Evolutionary conservation across 2,329 filamentous ascomycete genomes (phyloP).

Genomic region (Penicillium sp.): DNA sequence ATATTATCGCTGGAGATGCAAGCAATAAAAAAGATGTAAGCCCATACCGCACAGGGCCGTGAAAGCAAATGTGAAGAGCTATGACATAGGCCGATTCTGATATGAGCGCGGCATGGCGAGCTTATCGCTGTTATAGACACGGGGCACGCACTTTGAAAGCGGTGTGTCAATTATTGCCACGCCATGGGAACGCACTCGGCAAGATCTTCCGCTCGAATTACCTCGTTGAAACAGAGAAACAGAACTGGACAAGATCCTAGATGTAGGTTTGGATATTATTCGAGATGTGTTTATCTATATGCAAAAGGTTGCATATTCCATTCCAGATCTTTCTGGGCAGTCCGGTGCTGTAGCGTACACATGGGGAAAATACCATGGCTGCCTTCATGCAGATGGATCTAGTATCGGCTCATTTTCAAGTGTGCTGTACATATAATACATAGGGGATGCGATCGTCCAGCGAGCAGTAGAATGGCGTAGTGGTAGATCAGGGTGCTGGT

Average conservation of each 20-base stretch:
- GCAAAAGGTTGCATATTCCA: background rate
- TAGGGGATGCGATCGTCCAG: conserved; percentile 19
- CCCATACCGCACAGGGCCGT: conserved; percentile 17
- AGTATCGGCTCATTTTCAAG: conserved; percentile 4
- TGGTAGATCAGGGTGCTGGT: conserved; percentile 14
- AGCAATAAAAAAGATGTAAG: conserved; percentile 12
- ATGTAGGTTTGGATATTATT: background rate
- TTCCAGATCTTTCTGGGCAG: background rate
- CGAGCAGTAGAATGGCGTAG: conserved; percentile 15
- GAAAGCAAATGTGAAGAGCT: conserved; percentile 19
- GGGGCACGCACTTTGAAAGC: conserved; percentile 9
- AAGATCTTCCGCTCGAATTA: background rate
- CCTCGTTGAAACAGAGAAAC: background rate
- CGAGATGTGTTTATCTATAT: background rate
- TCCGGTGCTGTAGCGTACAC: background rate
- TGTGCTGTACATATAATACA: conserved; percentile 30
- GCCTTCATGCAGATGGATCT: background rate
- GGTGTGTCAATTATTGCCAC: background rate
- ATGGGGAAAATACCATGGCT: background rate
- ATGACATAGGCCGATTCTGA: conserved; percentile 25
- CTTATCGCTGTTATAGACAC: conserved; percentile 22
- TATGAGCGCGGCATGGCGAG: conserved; percentile 15
- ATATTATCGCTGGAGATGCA: conserved; percentile 9
- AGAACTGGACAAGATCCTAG: background rate
- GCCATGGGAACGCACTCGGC: conserved; percentile 10